Base-by-base conservation (phyloP, 164 flowering plant genomes). In the Houttuynia cordata region DNA sequence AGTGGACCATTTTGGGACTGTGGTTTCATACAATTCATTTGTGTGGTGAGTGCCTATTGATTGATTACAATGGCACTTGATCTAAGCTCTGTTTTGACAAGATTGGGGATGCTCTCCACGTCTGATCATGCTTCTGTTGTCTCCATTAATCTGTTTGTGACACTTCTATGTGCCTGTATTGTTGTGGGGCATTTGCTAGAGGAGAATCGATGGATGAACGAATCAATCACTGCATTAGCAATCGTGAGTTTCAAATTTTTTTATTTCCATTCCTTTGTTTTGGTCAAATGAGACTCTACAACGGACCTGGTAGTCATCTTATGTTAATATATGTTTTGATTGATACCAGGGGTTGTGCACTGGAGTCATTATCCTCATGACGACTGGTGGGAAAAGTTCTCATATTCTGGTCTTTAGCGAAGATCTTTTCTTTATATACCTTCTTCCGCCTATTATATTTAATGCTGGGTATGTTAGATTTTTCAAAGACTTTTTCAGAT, bases 141-240 rank as follows among this genome's bases (percentile, higher is more conserved):
- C 42, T 83, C 97, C 0, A 75, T 90, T 68, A 90, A 80, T 74
- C 42, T 90, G n/a, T 90, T 87, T 53, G 90, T 85, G 12, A 80
- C 91, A 14, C 91, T 90, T 45, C 84, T 90, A 3, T 87, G 90
- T 64, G 86, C 80, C 0, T 90, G 97, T 66, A 85, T 90, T 23
- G 83, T 90, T 60, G 66, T 84, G 30, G 95, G 97, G n/a, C 97
- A 90, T 70, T 70, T 85, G 25, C 53, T 90, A 34, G 95, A 87
- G 70, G 91, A 90, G 70, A 79, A 68, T 54, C 78, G 95, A 37
- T 90, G 95, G 95, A 85, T 90, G 80, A 90, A 87, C 62, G 94
- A 90, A 64, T 87, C 97, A 10, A 85, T 84, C 40, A 90, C 95
- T 0, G 97, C 97, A 21, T 81, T 90, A 8, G 70, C 74, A 8